Percentiles rank a stretch among this genome's conserved stretches.
These are phyloP conservation scores for Eurotiales sp. DNA, from an alignment of 2,329 filamentous ascomycete genomes.

Conservation along the genomic window DNA sequence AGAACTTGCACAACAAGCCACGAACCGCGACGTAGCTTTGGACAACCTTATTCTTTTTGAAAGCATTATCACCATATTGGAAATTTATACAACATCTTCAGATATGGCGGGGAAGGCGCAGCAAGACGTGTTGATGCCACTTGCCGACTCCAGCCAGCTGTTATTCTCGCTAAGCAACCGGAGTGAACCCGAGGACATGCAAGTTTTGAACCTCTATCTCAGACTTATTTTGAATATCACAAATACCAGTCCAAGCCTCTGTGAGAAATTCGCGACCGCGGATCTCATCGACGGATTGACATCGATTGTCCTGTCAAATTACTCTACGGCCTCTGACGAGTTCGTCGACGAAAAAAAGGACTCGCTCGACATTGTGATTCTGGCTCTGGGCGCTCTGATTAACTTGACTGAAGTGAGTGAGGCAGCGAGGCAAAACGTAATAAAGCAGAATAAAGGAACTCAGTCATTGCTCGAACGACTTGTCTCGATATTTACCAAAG, in stretches of 20 bases:
- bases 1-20: constrained; percentile 18
- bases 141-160: constrained; percentile 37
- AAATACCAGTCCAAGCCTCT: constrained; percentile 71
- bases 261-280: constrained; percentile 59
- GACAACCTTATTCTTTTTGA: constrained; percentile 24
- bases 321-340: constrained; percentile 27
- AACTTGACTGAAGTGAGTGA: constrained; percentile 80
- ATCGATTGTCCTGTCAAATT: constrained; percentile 32
- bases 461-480: constrained; percentile 55
- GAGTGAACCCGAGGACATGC: constrained; percentile 19
- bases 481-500: constrained; percentile 63
- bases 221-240: constrained; percentile 80
- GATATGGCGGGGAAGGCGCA: constrained; percentile 25
- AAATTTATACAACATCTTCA: constrained; percentile 32
- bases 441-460: constrained; percentile 35
- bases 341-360: constrained; percentile 43
- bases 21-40: constrained; percentile 1
- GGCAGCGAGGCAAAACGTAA: constrained; percentile 52
- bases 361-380: constrained; percentile 67
- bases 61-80: constrained; percentile 34
- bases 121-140: constrained; percentile 24
- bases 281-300: constrained; percentile 36
- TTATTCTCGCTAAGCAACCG: constrained; percentile 25
- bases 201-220: constrained; percentile 46
- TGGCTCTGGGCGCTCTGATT: constrained; percentile 78